A percentile compares a stretch with the other conserved stretches of the same genome.
These are phyloP conservation scores for Endocladia muricata DNA, from an alignment of 31 red algal genomes.

Conservation along the genomic window DNA sequence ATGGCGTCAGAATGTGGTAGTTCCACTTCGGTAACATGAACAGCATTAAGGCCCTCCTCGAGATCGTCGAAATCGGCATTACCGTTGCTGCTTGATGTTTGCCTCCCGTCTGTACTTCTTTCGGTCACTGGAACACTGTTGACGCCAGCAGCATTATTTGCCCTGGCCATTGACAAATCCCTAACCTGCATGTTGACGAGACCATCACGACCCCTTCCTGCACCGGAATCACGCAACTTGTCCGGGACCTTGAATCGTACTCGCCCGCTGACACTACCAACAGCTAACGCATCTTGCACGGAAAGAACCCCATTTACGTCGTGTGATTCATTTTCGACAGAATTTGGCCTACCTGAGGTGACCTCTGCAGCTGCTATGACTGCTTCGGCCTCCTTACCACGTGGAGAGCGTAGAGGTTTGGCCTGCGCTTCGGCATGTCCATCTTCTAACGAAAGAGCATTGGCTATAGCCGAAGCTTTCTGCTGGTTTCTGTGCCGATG, in stretches of 20 bases:
- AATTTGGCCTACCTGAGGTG: constrained; percentile 10
- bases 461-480: constrained; percentile 31
- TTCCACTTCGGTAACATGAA: background rate
- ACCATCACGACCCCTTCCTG: too few species aligned
- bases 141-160: too few species aligned
- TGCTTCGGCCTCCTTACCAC: constrained; percentile 48
- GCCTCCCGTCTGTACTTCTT: background rate
- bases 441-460: constrained; percentile 58
- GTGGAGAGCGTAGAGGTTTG: constrained; percentile 56
- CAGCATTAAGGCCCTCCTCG: background rate
- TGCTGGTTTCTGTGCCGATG: constrained; percentile 19
- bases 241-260: too few species aligned
- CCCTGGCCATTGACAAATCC: too few species aligned
- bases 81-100: background rate
- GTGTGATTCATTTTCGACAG: too few species aligned
- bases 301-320: background rate
- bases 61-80: background rate
- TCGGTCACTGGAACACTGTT: too few species aligned
- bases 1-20: background rate
- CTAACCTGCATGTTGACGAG: too few species aligned
- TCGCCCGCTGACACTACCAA: too few species aligned
- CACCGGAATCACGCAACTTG: too few species aligned
- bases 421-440: background rate
- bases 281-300: constrained; percentile 1
- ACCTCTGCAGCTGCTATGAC: constrained; percentile 60